phyloP scores from a whole-genome alignment of 495 filamentous ascomycete species.

The Podospora anserina region DNA sequence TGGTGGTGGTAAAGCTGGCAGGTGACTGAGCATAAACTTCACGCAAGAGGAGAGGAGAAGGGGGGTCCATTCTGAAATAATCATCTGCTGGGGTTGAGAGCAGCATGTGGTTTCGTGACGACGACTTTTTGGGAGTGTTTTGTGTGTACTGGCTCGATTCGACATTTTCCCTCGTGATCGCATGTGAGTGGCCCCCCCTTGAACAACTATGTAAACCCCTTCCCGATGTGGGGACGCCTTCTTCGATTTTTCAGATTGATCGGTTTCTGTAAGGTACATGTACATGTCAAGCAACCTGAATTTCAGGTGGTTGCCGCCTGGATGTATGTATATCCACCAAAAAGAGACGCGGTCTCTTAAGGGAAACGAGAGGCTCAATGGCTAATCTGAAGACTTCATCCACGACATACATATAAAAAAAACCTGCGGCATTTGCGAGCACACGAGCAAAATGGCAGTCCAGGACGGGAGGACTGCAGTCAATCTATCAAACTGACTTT shows the following conservation, averaged over 20 bases:
- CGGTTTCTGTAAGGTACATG: background rate
- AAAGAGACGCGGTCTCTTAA: background rate
- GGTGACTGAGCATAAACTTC: background rate
- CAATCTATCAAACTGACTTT: background rate
- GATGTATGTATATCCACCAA: background rate
- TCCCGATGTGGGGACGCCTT: background rate
- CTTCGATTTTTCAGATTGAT: background rate
- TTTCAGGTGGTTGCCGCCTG: background rate
- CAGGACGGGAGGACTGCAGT: background rate
- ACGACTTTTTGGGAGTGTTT: background rate
- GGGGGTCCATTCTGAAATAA: background rate
- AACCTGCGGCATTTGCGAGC: background rate
- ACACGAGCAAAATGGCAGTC: background rate
- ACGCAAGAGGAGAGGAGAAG: background rate
- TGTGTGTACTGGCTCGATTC: background rate
- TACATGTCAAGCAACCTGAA: background rate
- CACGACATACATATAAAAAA: background rate
- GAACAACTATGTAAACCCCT: background rate
- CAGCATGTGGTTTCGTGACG: background rate
- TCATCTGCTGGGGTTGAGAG: background rate
- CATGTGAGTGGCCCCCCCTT: background rate
- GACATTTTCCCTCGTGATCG: background rate
- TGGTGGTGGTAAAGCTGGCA: background rate
- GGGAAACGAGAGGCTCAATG: background rate
- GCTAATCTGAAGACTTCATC: background rate